Evolutionary conservation across 2,329 filamentous ascomycete species (phyloP), one percentile per base, ranked within the genome.

Genomic region (Colletotrichum horii): DNA sequence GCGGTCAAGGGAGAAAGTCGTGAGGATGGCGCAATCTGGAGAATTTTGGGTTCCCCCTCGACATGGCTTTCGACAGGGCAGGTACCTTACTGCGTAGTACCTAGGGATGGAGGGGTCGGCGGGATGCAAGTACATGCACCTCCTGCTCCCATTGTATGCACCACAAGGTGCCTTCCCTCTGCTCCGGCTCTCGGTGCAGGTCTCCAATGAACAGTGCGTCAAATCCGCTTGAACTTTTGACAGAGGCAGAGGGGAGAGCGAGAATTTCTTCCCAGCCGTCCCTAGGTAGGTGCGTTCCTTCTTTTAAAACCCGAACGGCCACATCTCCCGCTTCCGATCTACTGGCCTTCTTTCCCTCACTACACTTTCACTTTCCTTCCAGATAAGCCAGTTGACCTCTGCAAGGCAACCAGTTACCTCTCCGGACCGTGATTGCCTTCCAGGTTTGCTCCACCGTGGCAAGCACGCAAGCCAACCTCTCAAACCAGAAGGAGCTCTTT

Each of bases 281-380:
- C 71, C 67, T 38, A 76, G 48, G 61, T 66, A n/a, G n/a, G n/a
- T n/a, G n/a, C n/a, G n/a, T n/a, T n/a, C n/a, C 38, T 66, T 72
- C 75, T 73, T 75, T 77, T 77, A 77, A 77, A 77, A 75, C 66
- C 76, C 73, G 56, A 77, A 68, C 74, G 64, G 65, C 60, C 70
- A 66, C 73, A 70, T 52, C 68, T 65, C 64, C 71, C 38, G n/a
- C 62, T 64, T 60, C 67, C 19, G 6, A 61, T 64, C 66, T 75
- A 56, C 48, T 28, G 48, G 58, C 48, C 67, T 75, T 65, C 71
- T 78, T 48, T 22, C 48, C 24, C 16, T 60, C 65, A 48, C 64
- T 65, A 73, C 69, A 75, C 56, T 56, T 58, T 48, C 52, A 58
- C 5, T 60, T 62, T 38, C 22, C n/a, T 34, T 38, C 34, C 26